Conservation (phyloP, 2,329 filamentous ascomycete genomes). For the Ascochyta koolunga region DNA sequence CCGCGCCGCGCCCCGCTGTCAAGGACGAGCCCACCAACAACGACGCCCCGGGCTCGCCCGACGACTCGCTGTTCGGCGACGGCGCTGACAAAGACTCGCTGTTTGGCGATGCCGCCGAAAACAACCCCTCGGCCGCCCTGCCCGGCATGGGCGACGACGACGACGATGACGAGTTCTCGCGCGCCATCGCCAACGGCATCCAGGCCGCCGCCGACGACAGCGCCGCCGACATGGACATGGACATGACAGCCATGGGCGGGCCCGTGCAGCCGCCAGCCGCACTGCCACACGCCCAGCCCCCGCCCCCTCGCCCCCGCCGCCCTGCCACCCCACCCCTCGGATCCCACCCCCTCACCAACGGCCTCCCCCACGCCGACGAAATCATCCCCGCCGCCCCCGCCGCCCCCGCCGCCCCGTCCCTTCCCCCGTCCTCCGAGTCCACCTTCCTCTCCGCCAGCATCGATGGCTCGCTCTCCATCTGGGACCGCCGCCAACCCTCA, state of each 20-base stretch:
- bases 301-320: too few relatives aligned
- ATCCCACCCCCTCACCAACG: constrained; percentile 48
- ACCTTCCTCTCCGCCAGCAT: constrained; percentile 89
- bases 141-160: constrained; percentile 75
- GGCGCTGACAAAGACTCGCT: constrained; percentile 71
- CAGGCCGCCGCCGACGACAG: constrained; percentile 55
- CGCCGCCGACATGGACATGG: constrained; percentile 50
- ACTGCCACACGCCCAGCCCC: background rate
- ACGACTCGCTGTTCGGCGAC: constrained; percentile 88
- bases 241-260: constrained; percentile 54
- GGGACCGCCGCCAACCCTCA: constrained; percentile 80
- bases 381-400: constrained; percentile 25
- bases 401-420: constrained; percentile 32
- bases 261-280: constrained; percentile 50
- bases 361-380: constrained; percentile 60
- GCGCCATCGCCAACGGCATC: constrained; percentile 67
- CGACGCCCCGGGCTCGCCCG: constrained; percentile 68
- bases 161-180: constrained; percentile 71
- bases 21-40: constrained; percentile 53
- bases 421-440: constrained; percentile 54
- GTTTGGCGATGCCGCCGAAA: constrained; percentile 74
- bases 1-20: constrained; percentile 26
- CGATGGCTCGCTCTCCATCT: constrained; percentile 87
- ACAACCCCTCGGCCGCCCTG: constrained; percentile 51
- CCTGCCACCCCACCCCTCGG: constrained; percentile 13